Evolutionary conservation across 345 rosid species (phyloP).

Genomic region (Turnera subulata): DNA sequence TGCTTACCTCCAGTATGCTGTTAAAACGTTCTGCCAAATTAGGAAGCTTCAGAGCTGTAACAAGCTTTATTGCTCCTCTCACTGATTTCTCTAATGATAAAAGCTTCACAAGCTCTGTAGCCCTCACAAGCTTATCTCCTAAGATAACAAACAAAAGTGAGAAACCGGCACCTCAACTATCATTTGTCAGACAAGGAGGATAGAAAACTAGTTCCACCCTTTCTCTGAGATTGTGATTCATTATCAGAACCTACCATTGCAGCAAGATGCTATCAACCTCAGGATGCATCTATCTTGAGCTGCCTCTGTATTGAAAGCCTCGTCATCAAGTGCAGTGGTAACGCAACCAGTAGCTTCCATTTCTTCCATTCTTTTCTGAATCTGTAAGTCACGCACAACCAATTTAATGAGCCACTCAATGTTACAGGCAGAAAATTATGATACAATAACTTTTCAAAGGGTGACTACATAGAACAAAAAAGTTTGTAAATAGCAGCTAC

Average conservation of each 20-base stretch:
- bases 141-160: slow-evolving; percentile 14
- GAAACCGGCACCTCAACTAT: no score
- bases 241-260: slow-evolving; percentile 58
- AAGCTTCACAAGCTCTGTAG: slow-evolving; percentile 74
- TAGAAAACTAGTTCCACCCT: no score
- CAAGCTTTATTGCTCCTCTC: slow-evolving; percentile 87
- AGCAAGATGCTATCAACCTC: slow-evolving; percentile 86
- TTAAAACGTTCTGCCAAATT: slow-evolving; percentile 83
- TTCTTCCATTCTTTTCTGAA: slow-evolving; percentile 59
- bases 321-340: slow-evolving; percentile 61
- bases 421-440: not conserved
- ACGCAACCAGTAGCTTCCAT: slow-evolving; percentile 46
- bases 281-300: slow-evolving; percentile 92
- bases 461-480: not conserved
- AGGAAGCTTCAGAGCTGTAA: slow-evolving; percentile 85
- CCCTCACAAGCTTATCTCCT: slow-evolving; percentile 87
- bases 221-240: no score
- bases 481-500: not conserved
- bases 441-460: not conserved
- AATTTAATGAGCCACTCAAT: not conserved
- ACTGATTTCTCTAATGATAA: slow-evolving; percentile 71
- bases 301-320: slow-evolving; percentile 66
- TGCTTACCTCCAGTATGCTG: slow-evolving; percentile 66
- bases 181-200: no score
- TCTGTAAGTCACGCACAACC: slow-evolving; percentile 38